Conservation (phyloP, 208 protist genomes). For the Naegleria fowleri region DNA sequence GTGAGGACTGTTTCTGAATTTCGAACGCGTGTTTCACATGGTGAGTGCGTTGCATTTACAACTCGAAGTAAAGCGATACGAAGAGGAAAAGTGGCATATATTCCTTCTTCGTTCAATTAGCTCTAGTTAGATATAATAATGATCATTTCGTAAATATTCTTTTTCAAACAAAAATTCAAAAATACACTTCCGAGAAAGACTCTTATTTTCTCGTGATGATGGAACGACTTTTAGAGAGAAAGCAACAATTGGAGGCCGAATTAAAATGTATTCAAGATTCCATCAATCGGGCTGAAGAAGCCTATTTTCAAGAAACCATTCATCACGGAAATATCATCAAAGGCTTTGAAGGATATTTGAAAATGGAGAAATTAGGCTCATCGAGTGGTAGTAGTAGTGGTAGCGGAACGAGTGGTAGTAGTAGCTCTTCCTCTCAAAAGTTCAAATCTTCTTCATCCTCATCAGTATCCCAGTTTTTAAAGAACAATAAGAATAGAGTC, state of each 20-base stretch:
- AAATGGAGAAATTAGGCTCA: neutral
- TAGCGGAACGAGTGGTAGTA: no score
- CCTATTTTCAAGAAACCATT: neutral
- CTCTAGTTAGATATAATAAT: no score
- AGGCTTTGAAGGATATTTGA: conserved; percentile 1
- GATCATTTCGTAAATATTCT: no score
- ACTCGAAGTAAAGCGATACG: no score
- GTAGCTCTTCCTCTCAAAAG: no score
- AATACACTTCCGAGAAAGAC: no score
- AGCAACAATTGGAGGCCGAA: neutral
- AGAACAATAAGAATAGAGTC: neutral
- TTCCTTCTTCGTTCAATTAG: no score
- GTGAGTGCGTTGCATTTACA: no score
- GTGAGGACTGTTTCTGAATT: no score
- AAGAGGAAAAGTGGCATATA: no score
- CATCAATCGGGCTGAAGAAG: neutral
- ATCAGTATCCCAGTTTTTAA: neutral
- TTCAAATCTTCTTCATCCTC: neutral
- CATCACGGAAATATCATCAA: neutral
- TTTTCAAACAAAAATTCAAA: no score
- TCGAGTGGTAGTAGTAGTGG: neutral
- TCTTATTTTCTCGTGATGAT: neutral
- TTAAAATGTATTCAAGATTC: neutral
- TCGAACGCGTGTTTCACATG: no score
- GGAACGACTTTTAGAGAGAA: neutral